A percentile compares a stretch with the other conserved stretches of the same genome.
Evolutionary conservation across 768 basidiomycete genomes (phyloP).

Genomic region (Calvatia gigantea): DNA sequence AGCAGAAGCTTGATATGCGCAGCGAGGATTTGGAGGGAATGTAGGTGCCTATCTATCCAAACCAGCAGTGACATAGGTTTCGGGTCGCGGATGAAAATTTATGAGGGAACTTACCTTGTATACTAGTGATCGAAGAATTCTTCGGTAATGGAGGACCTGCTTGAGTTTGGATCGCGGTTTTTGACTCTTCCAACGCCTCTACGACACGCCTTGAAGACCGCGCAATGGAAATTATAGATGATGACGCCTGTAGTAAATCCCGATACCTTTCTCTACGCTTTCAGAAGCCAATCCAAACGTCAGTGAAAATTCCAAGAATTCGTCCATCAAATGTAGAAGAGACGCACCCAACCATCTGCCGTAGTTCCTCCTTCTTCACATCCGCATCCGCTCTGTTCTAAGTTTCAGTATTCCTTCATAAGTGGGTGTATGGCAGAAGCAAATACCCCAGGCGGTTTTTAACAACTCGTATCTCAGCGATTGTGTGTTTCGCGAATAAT

Average conservation of each 20-base stretch:
- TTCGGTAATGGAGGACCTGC: constrained; percentile 41
- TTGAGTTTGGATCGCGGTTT: constrained; percentile 46
- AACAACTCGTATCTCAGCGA: constrained; percentile 63
- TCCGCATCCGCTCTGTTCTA: constrained; percentile 69
- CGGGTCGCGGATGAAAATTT: background rate
- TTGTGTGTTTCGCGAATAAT: constrained; percentile 66
- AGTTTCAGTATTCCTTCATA: constrained; percentile 11
- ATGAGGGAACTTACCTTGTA: constrained; percentile 34
- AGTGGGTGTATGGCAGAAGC: constrained; percentile 3
- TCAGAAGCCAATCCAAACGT: constrained; percentile 36
- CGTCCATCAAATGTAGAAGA: background rate
- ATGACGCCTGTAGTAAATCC: constrained; percentile 81
- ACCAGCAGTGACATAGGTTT: background rate
- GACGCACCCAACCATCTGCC: constrained; percentile 91
- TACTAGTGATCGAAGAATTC: constrained; percentile 33
- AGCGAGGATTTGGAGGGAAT: constrained; percentile 68
- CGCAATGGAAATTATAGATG: constrained; percentile 77
- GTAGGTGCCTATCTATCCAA: constrained; percentile 59
- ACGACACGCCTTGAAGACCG: constrained; percentile 64
- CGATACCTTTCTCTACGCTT: constrained; percentile 86
- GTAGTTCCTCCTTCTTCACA: constrained; percentile 82
- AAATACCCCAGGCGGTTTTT: constrained; percentile 67
- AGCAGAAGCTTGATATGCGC: constrained; percentile 90
- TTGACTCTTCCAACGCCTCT: constrained; percentile 61
- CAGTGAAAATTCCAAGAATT: constrained; percentile 6